These are phyloP conservation scores for Acanthamoeba lenticulata DNA, from an alignment of 208 protist genomes.

Conservation along the genomic window DNA sequence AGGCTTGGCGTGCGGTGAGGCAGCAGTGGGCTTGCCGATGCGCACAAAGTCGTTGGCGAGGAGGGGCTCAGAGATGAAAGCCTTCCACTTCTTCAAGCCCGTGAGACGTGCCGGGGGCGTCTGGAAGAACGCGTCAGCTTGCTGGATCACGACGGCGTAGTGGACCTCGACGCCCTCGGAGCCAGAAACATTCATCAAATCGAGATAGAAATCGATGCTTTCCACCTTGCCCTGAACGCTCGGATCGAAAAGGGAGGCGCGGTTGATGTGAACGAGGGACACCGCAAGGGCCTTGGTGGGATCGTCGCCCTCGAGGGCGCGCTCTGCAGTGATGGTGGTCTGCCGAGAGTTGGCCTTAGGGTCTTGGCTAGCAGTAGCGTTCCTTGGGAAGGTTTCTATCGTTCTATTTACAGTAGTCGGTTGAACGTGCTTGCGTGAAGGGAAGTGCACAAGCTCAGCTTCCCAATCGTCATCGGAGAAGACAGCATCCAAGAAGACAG, in stretches of 20 bases:
- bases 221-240: background rate
- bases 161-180: constrained; percentile 6
- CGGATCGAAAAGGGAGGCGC: background rate
- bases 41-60: background rate
- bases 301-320: background rate
- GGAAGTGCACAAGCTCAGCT: background rate
- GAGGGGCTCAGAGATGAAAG: constrained; percentile 23
- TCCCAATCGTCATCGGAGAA: background rate
- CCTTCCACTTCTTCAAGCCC: constrained; percentile 37
- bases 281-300: background rate
- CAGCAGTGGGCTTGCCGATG: background rate
- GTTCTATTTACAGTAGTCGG: background rate
- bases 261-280: constrained; percentile 12
- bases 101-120: background rate
- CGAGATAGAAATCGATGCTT: constrained; percentile 40
- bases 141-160: constrained; percentile 21
- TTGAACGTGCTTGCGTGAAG: constrained; percentile 10
- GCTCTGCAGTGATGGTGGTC: background rate
- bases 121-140: constrained; percentile 15
- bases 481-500: background rate
- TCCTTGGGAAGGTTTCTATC: background rate
- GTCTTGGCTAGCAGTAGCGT: no score
- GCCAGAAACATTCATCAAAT: background rate
- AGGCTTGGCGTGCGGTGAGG: background rate
- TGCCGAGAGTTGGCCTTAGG: background rate